Conservation (phyloP, 2,329 filamentous ascomycete genomes). For the Xylaria sp. region DNA sequence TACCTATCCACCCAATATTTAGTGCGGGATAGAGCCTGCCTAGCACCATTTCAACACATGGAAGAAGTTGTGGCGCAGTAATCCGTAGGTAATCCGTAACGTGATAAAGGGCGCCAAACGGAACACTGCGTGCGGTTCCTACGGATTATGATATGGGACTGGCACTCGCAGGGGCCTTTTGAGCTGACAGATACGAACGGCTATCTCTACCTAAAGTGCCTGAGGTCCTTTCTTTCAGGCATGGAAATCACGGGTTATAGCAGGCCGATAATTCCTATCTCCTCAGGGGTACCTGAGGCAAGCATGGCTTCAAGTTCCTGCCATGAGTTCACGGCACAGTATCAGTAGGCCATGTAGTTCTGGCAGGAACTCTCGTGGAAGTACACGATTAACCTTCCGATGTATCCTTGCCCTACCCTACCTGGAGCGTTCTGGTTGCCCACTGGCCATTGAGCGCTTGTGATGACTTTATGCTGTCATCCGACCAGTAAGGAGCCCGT, state of each 20-base stretch:
- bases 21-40: background rate
- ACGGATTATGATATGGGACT: no score
- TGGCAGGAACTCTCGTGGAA: background rate
- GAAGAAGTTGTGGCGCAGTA: no score
- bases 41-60: no score
- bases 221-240: no score
- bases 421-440: background rate
- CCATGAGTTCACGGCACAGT: background rate
- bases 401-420: background rate
- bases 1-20: background rate
- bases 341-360: background rate
- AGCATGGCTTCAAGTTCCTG: background rate
- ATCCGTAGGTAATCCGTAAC: no score
- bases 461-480: constrained; percentile 20
- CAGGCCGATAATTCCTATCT: background rate
- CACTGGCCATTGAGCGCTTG: background rate
- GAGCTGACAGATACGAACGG: background rate
- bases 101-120: no score
- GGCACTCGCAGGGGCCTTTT: background rate
- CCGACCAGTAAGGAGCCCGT: constrained; percentile 2
- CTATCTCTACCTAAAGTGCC: no score
- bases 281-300: background rate
- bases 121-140: no score
- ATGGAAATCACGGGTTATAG: background rate
- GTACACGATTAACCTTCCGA: background rate